A percentile compares a stretch with the other conserved stretches of the same genome.
phyloP scores from a whole-genome alignment of 2,329 filamentous ascomycete genomes.

The Claviceps monticola region DNA sequence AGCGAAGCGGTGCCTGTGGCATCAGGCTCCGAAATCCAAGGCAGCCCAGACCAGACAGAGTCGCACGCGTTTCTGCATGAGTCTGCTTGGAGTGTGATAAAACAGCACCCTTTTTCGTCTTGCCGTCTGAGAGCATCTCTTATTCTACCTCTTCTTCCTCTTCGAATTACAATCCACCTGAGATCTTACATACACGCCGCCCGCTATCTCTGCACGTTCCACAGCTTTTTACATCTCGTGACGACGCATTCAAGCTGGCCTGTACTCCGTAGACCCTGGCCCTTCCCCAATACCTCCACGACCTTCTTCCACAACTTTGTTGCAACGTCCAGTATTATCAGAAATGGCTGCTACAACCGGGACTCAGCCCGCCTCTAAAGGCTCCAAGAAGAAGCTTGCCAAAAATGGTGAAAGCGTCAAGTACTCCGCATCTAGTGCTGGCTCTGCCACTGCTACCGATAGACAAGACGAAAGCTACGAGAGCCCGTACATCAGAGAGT shows the following conservation, averaged over 20 bases:
- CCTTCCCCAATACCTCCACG: slow-evolving; percentile 3
- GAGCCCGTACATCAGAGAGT: slow-evolving; percentile 70
- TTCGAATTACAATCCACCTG: neutral
- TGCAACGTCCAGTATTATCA: slow-evolving; percentile 3
- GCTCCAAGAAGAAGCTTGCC: slow-evolving; percentile 52
- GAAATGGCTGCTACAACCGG: slow-evolving; percentile 47
- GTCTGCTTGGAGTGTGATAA: slow-evolving; percentile 1
- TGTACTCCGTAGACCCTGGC: neutral
- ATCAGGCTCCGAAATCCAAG: slow-evolving; percentile 5
- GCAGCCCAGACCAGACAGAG: neutral
- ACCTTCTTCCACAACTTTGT: slow-evolving; percentile 5
- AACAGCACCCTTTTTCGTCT: neutral
- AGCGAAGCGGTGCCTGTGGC: neutral
- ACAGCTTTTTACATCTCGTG: neutral
- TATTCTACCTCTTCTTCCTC: neutral
- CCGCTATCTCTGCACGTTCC: neutral
- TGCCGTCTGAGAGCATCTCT: neutral
- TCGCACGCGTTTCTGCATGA: neutral
- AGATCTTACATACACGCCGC: neutral
- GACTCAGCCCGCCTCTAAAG: slow-evolving; percentile 47
- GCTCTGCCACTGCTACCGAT: slow-evolving; percentile 36
- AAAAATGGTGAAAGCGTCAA: slow-evolving; percentile 38
- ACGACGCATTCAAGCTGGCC: neutral
- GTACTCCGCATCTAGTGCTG: slow-evolving; percentile 37
- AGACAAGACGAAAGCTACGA: slow-evolving; percentile 49